Percentiles rank a stretch among this genome's conserved stretches.
Conservation (phyloP, 768 basidiomycete genomes). For the Trametes cinnabarina region DNA sequence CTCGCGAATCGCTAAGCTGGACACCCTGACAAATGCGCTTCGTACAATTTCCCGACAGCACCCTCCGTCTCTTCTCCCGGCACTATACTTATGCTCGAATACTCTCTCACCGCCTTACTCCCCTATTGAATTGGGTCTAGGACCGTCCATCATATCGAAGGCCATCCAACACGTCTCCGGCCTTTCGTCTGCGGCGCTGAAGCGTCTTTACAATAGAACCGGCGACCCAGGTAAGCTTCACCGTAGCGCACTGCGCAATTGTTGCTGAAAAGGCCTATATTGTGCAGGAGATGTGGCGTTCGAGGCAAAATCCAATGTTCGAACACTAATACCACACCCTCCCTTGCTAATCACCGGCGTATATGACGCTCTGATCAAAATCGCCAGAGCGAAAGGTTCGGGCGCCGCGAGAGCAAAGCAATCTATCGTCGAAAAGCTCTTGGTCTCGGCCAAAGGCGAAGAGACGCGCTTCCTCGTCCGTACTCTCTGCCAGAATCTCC, state of each 20-base stretch:
- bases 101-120: conserved; percentile 74
- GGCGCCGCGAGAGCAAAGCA: conserved; percentile 78
- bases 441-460: conserved; percentile 84
- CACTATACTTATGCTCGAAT: conserved; percentile 81
- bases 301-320: conserved; percentile 71
- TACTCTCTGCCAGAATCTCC: conserved; percentile 69
- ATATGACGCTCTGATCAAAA: conserved; percentile 64
- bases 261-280: not conserved
- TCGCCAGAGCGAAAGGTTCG: conserved; percentile 66
- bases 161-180: conserved; percentile 76
- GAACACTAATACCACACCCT: conserved; percentile 72
- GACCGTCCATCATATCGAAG: conserved; percentile 63
- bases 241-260: not conserved
- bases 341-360: conserved; percentile 63
- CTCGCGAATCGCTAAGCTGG: conserved; percentile 68
- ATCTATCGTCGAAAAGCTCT: conserved; percentile 71
- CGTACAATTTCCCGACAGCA: conserved; percentile 65
- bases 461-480: conserved; percentile 83
- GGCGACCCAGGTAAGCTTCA: conserved; percentile 59
- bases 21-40: conserved; percentile 71
- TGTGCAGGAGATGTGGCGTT: conserved; percentile 77
- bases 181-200: conserved; percentile 53
- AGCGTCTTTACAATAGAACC: conserved; percentile 62
- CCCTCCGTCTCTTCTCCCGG: conserved; percentile 66
- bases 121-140: conserved; percentile 67